phyloP scores from a whole-genome alignment of 1,139 yeast genomes.

The Taphrina pruni region DNA sequence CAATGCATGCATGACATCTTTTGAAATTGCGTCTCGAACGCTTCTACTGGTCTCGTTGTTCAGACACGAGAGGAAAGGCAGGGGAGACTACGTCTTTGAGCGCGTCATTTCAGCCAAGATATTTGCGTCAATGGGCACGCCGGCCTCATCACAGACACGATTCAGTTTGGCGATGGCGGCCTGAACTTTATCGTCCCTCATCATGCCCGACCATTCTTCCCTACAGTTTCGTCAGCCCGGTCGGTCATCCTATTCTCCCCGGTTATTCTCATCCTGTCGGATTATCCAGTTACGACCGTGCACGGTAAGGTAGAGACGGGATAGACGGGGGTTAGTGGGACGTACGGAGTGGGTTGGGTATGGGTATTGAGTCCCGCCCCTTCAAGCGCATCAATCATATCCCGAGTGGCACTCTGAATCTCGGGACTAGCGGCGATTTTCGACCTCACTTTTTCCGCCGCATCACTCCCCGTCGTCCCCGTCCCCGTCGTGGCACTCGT shows the following conservation, averaged over 20 bases:
- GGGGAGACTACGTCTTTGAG: not conserved
- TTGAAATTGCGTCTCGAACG: too few species aligned
- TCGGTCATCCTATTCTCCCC: too few species aligned
- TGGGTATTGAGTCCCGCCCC: not conserved
- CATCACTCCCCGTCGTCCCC: too few species aligned
- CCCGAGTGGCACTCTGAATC: not conserved
- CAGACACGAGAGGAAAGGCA: too few species aligned
- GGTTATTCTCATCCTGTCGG: not conserved
- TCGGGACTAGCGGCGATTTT: not conserved
- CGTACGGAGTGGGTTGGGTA: constrained; percentile 6
- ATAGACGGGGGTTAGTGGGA: not conserved
- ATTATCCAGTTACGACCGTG: too few species aligned
- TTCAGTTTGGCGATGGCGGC: not conserved
- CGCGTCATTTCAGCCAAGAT: constrained; percentile 10
- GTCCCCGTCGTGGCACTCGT: too few species aligned
- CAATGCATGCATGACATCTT: too few species aligned
- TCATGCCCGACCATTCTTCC: constrained; percentile 12
- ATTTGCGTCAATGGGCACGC: constrained; percentile 14
- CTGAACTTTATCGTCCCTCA: constrained; percentile 1
- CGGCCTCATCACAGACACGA: constrained; percentile 19
- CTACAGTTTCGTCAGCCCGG: not conserved
- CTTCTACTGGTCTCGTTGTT: too few species aligned
- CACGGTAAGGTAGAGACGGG: too few species aligned
- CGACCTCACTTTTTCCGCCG: not conserved
- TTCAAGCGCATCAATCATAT: constrained; percentile 13